Conservation (phyloP, 768 basidiomycete genomes). For the Exidia glandulosa region DNA sequence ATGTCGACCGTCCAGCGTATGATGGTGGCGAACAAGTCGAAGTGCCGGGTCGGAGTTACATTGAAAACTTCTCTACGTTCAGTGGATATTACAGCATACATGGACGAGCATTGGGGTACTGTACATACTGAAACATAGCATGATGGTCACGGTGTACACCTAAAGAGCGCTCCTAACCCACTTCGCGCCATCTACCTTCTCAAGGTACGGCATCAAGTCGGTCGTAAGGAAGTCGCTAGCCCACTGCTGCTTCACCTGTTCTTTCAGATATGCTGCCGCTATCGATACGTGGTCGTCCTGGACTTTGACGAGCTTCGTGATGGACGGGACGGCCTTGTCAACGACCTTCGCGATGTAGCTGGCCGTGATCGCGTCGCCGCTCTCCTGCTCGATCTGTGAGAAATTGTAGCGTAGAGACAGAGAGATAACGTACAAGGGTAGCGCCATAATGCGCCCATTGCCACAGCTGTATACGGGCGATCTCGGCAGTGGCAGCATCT, state of each 20-base stretch:
- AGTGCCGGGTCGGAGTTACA: too few species aligned
- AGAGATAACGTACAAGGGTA: neutral
- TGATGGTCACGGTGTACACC: neutral
- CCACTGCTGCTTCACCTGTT: slow-evolving; percentile 70
- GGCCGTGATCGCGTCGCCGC: slow-evolving; percentile 56
- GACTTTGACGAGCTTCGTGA: slow-evolving; percentile 52
- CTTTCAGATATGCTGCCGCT: slow-evolving; percentile 67
- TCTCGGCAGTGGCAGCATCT: slow-evolving; percentile 97
- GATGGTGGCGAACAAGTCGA: too few species aligned
- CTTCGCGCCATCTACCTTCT: slow-evolving; percentile 57
- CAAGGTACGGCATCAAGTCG: slow-evolving; percentile 84
- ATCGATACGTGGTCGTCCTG: slow-evolving; percentile 63
- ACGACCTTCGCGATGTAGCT: slow-evolving; percentile 58
- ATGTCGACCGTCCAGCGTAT: too few species aligned
- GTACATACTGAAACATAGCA: neutral
- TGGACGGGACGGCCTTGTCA: slow-evolving; percentile 56
- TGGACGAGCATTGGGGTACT: too few species aligned
- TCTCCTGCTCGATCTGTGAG: slow-evolving; percentile 32
- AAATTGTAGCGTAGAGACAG: too few species aligned
- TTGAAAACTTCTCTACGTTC: too few species aligned
- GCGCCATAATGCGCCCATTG: slow-evolving; percentile 81
- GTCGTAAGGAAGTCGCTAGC: slow-evolving; percentile 95
- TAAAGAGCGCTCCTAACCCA: slow-evolving; percentile 30
- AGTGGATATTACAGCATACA: too few species aligned
- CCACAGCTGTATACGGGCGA: slow-evolving; percentile 96